Base-by-base conservation (phyloP, 1,139 yeast genomes). In the Taphrina populina region DNA sequence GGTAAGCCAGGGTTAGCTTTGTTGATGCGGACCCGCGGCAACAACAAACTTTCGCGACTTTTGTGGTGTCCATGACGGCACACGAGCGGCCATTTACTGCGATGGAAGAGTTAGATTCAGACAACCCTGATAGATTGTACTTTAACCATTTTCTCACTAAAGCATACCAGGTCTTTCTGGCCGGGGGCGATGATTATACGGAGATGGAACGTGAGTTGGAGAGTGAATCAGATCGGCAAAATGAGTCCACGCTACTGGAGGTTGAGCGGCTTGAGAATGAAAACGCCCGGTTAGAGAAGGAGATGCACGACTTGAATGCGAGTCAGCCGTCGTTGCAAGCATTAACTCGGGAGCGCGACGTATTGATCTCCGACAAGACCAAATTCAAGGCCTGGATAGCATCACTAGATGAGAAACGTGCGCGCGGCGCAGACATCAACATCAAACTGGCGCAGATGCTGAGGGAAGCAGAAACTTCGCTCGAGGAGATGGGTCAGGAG, bases 341-440 rank as follows among this genome's bases (percentile, higher is more conserved):
- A 15, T 75, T 83, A 19, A 78, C 78, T 61, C 75, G 76, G 63
- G 82, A 83, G 65, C 74, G 81, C 5, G 74, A 72, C 57, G 88
- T 88, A 0, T 71, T 88, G 57, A 84, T 83, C 63, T 79, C 81
- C 58, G 96, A 88, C 69, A 73, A 84, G 41, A 72, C 74, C 45
- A 84, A 84, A 66, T 84, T 86, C 66, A 77, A 80, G 63, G 83
- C 81, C 17, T 86, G 84, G 65, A 81, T 85, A 51, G 81, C 80
- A 47, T 75, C 81, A 8, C 82, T 85, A 78, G 80, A 82, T 52
- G 71, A 74, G 30, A 74, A 87, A 58, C 83, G 83, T 64, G 65
- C 70, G 4, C 82, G 81, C n/a, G 32, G 43, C 24, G 66, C 84
- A 95, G 94, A 73, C 76, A 2, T 71, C 72, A 26, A 77, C 80